phyloP scores from a whole-genome alignment of 1,139 yeast genomes.

The Scheffersomyces parashehatae region DNA sequence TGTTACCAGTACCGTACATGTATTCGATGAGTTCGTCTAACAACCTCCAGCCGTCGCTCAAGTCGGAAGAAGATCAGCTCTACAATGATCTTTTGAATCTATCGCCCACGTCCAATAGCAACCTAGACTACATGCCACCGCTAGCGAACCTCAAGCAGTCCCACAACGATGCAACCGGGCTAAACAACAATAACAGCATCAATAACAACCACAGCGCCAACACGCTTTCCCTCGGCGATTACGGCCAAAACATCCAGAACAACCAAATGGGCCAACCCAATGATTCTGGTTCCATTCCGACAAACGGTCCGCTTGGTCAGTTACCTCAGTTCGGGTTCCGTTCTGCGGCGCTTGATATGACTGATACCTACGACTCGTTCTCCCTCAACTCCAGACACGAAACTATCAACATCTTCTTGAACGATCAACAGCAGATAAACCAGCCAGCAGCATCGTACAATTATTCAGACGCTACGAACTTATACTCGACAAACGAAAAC shows the following conservation, averaged over 20 bases:
- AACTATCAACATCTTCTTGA: not conserved
- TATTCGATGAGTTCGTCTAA: slow-evolving; percentile 1
- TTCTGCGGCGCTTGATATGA: not conserved
- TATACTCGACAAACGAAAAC: not conserved
- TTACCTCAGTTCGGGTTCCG: not conserved
- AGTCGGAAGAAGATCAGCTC: slow-evolving; percentile 7
- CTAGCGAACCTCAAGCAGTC: not conserved
- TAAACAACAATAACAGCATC: not conserved
- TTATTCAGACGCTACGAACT: too few relatives aligned
- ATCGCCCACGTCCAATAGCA: slow-evolving; percentile 8
- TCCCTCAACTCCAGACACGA: not conserved
- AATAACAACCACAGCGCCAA: not conserved
- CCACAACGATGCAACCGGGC: not conserved
- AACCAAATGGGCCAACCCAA: not conserved
- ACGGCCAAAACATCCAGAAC: not conserved
- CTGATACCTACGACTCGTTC: not conserved
- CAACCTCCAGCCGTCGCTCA: not conserved
- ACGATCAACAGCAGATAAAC: not conserved
- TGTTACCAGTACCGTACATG: not conserved
- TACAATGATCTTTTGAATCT: slow-evolving; percentile 12
- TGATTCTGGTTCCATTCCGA: not conserved
- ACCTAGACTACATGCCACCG: not conserved
- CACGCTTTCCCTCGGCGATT: not conserved
- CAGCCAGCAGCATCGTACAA: not conserved
- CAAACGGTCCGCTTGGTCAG: not conserved